A percentile compares a stretch with the other conserved stretches of the same genome.
phyloP scores from a whole-genome alignment of 176 grass and related monocot genomes.

The Avena sativa region DNA sequence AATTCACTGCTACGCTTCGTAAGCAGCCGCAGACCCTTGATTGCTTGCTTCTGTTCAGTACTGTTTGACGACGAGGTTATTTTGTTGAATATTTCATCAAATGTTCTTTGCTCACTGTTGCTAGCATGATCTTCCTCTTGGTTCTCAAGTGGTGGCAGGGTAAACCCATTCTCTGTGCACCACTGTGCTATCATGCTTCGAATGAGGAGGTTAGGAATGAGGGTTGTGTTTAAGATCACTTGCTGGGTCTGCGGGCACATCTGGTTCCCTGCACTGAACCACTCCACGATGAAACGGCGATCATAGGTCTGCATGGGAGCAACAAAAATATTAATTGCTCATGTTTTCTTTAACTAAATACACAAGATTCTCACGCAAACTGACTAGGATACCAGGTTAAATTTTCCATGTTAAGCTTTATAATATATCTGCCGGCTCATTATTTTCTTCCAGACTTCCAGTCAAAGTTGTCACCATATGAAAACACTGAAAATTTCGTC shows the following conservation, averaged over 20 bases:
- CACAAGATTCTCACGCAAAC: neutral
- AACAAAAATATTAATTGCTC: slow-evolving; percentile 22
- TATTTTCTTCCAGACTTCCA: slow-evolving; percentile 11
- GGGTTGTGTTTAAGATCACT: slow-evolving; percentile 60
- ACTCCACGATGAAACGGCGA: slow-evolving; percentile 67
- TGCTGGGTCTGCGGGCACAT: slow-evolving; percentile 71
- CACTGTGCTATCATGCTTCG: slow-evolving; percentile 70
- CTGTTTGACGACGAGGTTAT: slow-evolving; percentile 57
- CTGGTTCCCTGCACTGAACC: slow-evolving; percentile 66
- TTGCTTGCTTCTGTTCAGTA: slow-evolving; percentile 60
- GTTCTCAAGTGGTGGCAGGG: slow-evolving; percentile 44
- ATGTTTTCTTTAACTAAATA: neutral
- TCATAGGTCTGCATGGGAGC: slow-evolving; percentile 79
- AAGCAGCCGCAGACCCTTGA: slow-evolving; percentile 67
- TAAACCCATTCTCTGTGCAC: slow-evolving; percentile 63
- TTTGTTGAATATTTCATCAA: slow-evolving; percentile 63
- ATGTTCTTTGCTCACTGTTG: slow-evolving; percentile 55
- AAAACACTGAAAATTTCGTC: neutral
- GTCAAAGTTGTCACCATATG: neutral
- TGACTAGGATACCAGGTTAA: neutral
- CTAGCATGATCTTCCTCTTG: slow-evolving; percentile 48
- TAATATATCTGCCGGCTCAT: neutral
- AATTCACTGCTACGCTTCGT: slow-evolving; percentile 73
- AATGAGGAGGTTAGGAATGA: slow-evolving; percentile 70
- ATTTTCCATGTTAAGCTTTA: neutral